Conservation (phyloP, 768 basidiomycete species). For the Russula emetica region DNA sequence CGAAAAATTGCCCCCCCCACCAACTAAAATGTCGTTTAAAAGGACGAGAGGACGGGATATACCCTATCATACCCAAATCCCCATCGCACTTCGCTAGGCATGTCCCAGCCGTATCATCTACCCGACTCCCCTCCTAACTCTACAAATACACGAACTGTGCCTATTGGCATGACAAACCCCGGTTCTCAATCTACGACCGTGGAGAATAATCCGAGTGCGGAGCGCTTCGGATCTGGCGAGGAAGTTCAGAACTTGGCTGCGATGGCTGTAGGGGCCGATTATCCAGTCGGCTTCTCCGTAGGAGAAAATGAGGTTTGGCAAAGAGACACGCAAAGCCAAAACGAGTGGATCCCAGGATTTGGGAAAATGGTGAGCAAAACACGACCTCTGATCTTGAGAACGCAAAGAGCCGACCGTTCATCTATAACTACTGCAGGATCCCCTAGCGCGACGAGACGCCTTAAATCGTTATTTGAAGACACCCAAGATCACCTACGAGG, state of each 20-base stretch:
- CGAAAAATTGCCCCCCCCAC: not conserved
- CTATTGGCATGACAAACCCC: not conserved
- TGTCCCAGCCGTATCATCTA: constrained; percentile 15
- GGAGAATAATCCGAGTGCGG: constrained; percentile 4
- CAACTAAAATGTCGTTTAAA: not conserved
- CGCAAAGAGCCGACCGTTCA: not conserved
- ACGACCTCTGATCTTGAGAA: too few species aligned
- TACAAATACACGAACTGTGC: not conserved
- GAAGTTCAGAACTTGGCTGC: constrained; percentile 2
- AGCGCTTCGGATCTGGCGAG: constrained; percentile 5
- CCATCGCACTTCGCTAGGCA: constrained; percentile 1
- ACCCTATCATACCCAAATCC: not conserved
- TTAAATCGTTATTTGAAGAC: constrained; percentile 17
- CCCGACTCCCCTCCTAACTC: constrained; percentile 3
- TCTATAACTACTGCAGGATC: constrained; percentile 9
- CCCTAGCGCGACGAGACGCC: constrained; percentile 12
- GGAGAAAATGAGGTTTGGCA: constrained; percentile 9
- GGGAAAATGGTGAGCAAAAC: constrained; percentile 16
- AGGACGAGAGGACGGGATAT: not conserved
- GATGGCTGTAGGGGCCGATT: not conserved
- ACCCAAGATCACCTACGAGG: constrained; percentile 17
- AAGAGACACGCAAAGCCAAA: constrained; percentile 14
- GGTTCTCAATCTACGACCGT: not conserved
- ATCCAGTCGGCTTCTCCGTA: not conserved
- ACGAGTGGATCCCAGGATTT: constrained; percentile 21